Percentiles rank a stretch among this genome's conserved stretches.
Evolutionary conservation across 2,329 filamentous ascomycete species (phyloP).

Genomic region (Cladosporium austrohemisphaericum): DNA sequence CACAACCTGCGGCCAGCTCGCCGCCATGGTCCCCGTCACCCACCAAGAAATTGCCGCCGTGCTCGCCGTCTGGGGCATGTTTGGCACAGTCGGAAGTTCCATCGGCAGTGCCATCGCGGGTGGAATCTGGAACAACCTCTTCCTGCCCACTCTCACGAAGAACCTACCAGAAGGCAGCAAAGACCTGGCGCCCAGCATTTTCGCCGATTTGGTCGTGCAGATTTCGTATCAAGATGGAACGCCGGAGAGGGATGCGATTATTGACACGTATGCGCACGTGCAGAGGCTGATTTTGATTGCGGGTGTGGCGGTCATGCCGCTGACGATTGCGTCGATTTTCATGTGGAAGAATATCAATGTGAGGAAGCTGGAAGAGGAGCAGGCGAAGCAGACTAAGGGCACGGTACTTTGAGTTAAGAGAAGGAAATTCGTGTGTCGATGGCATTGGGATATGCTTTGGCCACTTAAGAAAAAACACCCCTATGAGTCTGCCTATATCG

Average conservation of each 20-base stretch:
- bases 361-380: constrained; percentile 25
- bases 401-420: neutral
- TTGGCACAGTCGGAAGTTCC: constrained; percentile 43
- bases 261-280: constrained; percentile 33
- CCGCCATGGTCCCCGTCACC: constrained; percentile 51
- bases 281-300: constrained; percentile 37
- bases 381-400: constrained; percentile 15
- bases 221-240: constrained; percentile 50
- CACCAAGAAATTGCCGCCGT: constrained; percentile 25
- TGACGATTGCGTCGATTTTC: constrained; percentile 15
- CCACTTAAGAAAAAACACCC: too few relatives aligned
- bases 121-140: constrained; percentile 26
- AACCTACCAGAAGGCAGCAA: constrained; percentile 13
- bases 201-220: constrained; percentile 52
- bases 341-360: constrained; percentile 23
- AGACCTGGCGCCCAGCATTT: constrained; percentile 37
- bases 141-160: constrained; percentile 19
- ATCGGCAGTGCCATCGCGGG: constrained; percentile 44
- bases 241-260: constrained; percentile 44
- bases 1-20: constrained; percentile 57
- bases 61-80: constrained; percentile 23
- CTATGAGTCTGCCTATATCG: too few relatives aligned
- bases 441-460: too few relatives aligned
- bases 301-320: constrained; percentile 21
- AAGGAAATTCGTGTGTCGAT: too few relatives aligned